Evolutionary conservation across 345 rosid species (phyloP), one percentile per base, ranked within the genome.

Genomic region (Linum usitatissimum): DNA sequence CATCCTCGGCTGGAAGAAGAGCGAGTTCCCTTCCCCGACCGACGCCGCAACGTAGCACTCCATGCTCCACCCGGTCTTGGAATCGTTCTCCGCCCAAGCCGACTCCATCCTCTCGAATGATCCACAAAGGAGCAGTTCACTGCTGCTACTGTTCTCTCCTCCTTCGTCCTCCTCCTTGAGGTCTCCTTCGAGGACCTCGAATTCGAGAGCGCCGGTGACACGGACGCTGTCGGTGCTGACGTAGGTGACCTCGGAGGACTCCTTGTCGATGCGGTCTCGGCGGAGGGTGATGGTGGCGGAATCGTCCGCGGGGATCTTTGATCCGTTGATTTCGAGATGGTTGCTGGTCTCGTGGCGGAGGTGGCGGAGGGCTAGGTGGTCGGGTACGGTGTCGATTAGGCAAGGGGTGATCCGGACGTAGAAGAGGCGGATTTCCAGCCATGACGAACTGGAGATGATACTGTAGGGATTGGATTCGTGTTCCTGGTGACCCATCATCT

Each of bases 381-480:
- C 84, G 6, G 96, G 92, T 30, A 85, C 92, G 61, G 70, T 68
- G 30, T 79, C 85, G 51, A 79, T 68, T 10, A 73, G 71, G 71
- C 87, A 86, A 5, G 90, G 87, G 9, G 89, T 62, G 67, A 88
- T 75, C 17, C 98, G 83, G 1, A 88, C 95, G 66, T 91, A 91
- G 72, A 88, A 88, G 63, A 91, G 73, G 59, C 96, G 83, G 71
- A 86, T 85, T 78, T 91, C 97, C n/a, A 91, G 84, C 91, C 93
- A 83, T 17, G 83, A 71, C 40, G 86, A 71, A 23, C 65, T 70
- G 14, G 59, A 21, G 9, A 72, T 59, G 54, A 76, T 67, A 53
- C 78, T 60, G 53, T 71, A 72, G n/a, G 89, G 74, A 51, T 80
- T 80, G 17, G 76, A 65, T 64, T 78, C 59, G 48, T 40, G 66